Conservation (phyloP, 169 alveolate species). For the Plasmodium gonderi region DNA sequence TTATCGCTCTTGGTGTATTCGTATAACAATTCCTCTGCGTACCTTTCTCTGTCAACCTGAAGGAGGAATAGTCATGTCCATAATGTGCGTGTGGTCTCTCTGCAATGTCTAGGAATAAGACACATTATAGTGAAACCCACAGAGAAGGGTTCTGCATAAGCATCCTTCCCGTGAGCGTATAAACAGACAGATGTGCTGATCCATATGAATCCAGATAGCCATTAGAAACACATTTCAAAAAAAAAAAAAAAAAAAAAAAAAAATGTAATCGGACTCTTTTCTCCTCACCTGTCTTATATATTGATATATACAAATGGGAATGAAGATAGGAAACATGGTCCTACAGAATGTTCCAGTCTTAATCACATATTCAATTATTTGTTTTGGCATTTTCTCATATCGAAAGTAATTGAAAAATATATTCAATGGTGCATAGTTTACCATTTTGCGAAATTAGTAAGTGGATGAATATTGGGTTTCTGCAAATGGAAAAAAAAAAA, state of each 20-base stretch:
- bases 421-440: not conserved
- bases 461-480: not conserved
- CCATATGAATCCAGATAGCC: too few relatives aligned
- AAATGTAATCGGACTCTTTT: too few relatives aligned
- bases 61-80: not conserved
- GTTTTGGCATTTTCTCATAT: constrained; percentile 68
- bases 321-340: constrained; percentile 80
- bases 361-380: constrained; percentile 59
- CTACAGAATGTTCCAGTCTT: constrained; percentile 82
- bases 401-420: constrained; percentile 4
- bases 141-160: too few relatives aligned
- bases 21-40: constrained; percentile 80
- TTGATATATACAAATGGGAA: constrained; percentile 87
- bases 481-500: not conserved
- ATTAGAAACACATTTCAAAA: too few relatives aligned
- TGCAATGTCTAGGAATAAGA: too few relatives aligned
- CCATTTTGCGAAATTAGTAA: not conserved
- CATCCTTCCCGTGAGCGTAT: too few relatives aligned
- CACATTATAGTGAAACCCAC: too few relatives aligned
- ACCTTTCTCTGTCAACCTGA: constrained; percentile 81
- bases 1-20: constrained; percentile 68
- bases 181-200: too few relatives aligned
- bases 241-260: too few relatives aligned
- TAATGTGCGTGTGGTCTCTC: too few relatives aligned
- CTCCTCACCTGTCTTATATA: constrained; percentile 85